Evolutionary conservation across 805 yeast genomes (phyloP).

Genomic region (Wickerhamiella azymoides): DNA sequence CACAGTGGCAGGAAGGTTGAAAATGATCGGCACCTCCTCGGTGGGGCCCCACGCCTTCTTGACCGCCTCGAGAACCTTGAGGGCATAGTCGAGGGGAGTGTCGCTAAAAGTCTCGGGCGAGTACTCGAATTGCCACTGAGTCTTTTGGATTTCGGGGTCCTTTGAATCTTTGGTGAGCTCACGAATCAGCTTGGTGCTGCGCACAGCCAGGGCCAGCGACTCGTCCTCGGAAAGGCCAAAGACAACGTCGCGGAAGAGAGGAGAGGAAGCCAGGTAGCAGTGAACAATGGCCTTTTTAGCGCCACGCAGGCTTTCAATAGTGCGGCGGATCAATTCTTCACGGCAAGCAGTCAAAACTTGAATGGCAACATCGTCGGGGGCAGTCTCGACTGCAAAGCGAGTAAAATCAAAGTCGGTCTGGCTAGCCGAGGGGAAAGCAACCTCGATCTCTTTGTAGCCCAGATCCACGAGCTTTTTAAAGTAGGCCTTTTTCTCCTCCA

Average conservation of each 20-base stretch:
- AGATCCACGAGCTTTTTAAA: constrained; percentile 53
- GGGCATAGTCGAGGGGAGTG: constrained; percentile 47
- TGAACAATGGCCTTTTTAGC: constrained; percentile 68
- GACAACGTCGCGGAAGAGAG: constrained; percentile 57
- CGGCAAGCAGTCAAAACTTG: constrained; percentile 70
- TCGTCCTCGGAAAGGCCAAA: constrained; percentile 47
- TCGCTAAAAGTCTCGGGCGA: constrained; percentile 73
- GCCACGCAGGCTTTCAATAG: constrained; percentile 58
- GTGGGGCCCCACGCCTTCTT: constrained; percentile 63
- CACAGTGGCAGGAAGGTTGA: constrained; percentile 75
- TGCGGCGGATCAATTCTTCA: constrained; percentile 54
- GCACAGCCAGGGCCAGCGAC: constrained; percentile 46
- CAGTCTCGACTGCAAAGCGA: constrained; percentile 53
- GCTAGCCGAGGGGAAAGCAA: constrained; percentile 68
- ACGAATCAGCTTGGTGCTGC: constrained; percentile 48
- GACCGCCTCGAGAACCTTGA: constrained; percentile 61
- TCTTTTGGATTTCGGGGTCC: constrained; percentile 26
- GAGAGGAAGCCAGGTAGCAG: constrained; percentile 63
- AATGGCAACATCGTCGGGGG: constrained; percentile 63
- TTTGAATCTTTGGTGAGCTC: constrained; percentile 46
- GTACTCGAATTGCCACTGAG: constrained; percentile 64
- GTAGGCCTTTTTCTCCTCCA: constrained; percentile 59
- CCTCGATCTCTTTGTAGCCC: constrained; percentile 76
- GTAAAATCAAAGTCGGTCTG: constrained; percentile 74
- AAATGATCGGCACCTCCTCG: constrained; percentile 51